phyloP scores from a whole-genome alignment of 176 grass and related monocot genomes.

The Triticum aestivum region IWGSC_CS_RefSeq_v2.1 NC_057796.1:466128445-466128944 shows the following conservation, averaged over 20 bases:
- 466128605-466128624: neutral
- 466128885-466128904: neutral
- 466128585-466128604: neutral
- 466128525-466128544: neutral
- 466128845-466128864: no score
- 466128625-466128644: neutral
- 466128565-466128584: neutral
- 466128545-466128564: neutral
- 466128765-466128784: neutral
- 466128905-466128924: neutral
- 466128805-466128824: neutral
- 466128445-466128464: neutral
- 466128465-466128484: neutral
- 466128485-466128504: no score
- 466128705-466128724: neutral
- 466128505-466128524: neutral
- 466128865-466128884: no score
- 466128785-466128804: neutral
- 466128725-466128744: neutral
- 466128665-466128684: neutral
- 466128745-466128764: neutral
- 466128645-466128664: no score
- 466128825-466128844: neutral
- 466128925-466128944: neutral
- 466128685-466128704: neutral